phyloP scores from a whole-genome alignment of 805 yeast species.

The Komagataella ulmi region DNA sequence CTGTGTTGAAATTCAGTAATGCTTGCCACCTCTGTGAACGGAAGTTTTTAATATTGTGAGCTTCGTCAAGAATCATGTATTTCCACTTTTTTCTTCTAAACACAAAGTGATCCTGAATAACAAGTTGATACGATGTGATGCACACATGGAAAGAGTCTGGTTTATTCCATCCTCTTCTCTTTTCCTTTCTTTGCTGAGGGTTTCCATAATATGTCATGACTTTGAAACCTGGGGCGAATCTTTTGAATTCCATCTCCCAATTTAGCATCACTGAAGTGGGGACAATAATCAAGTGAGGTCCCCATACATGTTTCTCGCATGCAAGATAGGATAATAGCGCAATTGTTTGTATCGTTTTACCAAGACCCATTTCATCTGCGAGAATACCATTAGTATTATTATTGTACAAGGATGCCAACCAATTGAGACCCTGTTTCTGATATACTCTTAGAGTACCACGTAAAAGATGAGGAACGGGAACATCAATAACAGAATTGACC shows the following conservation, averaged over 20 bases:
- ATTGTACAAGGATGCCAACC: slow-evolving; percentile 91
- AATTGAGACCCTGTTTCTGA: slow-evolving; percentile 91
- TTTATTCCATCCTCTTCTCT: slow-evolving; percentile 95
- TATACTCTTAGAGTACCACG: slow-evolving; percentile 80
- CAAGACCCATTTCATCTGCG: slow-evolving; percentile 99
- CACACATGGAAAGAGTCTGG: slow-evolving; percentile 94
- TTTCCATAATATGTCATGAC: slow-evolving; percentile 92
- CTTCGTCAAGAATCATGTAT: slow-evolving; percentile 95
- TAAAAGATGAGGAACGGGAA: slow-evolving; percentile 63
- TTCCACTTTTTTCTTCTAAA: slow-evolving; percentile 90
- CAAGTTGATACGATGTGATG: slow-evolving; percentile 91
- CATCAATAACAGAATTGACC: slow-evolving; percentile 42
- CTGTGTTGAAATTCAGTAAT: slow-evolving; percentile 82
- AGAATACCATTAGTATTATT: slow-evolving; percentile 90
- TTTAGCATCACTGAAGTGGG: slow-evolving; percentile 96
- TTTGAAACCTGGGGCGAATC: slow-evolving; percentile 97
- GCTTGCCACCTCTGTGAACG: slow-evolving; percentile 97
- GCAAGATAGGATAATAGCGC: slow-evolving; percentile 79
- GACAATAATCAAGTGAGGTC: slow-evolving; percentile 92
- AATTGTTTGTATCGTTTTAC: slow-evolving; percentile 93
- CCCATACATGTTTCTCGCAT: slow-evolving; percentile 91
- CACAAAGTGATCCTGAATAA: slow-evolving; percentile 93
- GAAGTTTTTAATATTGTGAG: slow-evolving; percentile 94
- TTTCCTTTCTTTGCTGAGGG: slow-evolving; percentile 92
- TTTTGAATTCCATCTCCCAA: slow-evolving; percentile 99